A percentile compares a stretch with the other conserved stretches of the same genome.
Evolutionary conservation across 192 early-diverging fungal species (phyloP).

Genomic region (Entophlyctis luteolus): DNA sequence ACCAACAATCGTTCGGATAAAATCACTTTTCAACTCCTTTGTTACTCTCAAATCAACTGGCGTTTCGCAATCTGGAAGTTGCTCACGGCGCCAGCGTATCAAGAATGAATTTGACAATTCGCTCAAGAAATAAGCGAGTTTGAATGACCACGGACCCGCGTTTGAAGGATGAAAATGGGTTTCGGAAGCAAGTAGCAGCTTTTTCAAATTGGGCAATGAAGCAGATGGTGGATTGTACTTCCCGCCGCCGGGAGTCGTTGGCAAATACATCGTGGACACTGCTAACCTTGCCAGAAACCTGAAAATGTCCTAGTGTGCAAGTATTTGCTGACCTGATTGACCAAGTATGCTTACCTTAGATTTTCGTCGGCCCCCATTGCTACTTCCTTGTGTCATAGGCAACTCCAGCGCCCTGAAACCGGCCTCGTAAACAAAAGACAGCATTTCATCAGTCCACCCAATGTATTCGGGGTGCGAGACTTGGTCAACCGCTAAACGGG

Average conservation of each 20-base stretch:
- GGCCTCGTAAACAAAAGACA: constrained; percentile 56
- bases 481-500: constrained; percentile 57
- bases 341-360: not conserved
- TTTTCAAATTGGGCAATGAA: constrained; percentile 59
- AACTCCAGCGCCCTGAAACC: constrained; percentile 36
- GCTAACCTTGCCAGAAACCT: constrained; percentile 67
- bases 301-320: not conserved
- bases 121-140: constrained; percentile 68
- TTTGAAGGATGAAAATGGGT: constrained; percentile 92
- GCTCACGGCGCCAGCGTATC: constrained; percentile 52
- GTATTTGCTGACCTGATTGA: not conserved
- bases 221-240: constrained; percentile 32
- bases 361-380: not conserved
- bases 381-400: constrained; percentile 44
- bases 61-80: constrained; percentile 56
- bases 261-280: constrained; percentile 70
- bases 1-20: constrained; percentile 62
- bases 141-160: constrained; percentile 75
- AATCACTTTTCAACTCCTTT: constrained; percentile 44
- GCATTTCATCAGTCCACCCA: constrained; percentile 60
- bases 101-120: constrained; percentile 65
- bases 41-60: constrained; percentile 59
- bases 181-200: constrained; percentile 81
- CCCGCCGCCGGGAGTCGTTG: not conserved
- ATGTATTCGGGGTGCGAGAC: constrained; percentile 25